Conservation (phyloP, 768 basidiomycete genomes). For the Gloeopeniophorella convolvens region DNA sequence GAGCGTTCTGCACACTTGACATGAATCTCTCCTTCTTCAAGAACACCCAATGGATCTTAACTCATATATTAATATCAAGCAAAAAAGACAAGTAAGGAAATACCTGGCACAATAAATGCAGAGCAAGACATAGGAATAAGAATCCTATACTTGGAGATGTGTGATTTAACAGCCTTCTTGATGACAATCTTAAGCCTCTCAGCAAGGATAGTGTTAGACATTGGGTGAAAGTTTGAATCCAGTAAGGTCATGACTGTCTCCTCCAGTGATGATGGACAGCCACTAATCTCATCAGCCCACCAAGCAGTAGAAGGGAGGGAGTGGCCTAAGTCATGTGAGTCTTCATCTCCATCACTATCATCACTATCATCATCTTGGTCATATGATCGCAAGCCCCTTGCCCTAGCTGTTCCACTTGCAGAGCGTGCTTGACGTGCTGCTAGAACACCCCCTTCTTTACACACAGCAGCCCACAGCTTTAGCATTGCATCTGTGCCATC, state of each 20-base stretch:
- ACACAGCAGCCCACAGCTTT: slow-evolving; percentile 24
- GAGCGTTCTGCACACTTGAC: slow-evolving; percentile 43
- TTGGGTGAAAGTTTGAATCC: slow-evolving; percentile 53
- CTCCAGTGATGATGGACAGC: slow-evolving; percentile 51
- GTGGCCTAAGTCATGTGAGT: slow-evolving; percentile 12
- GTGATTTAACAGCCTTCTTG: slow-evolving; percentile 36
- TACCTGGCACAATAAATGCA: slow-evolving; percentile 59
- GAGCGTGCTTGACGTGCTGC: slow-evolving; percentile 23
- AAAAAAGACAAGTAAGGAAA: neutral
- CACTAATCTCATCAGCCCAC: slow-evolving; percentile 64
- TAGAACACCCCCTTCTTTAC: slow-evolving; percentile 22
- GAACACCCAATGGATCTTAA: slow-evolving; percentile 46
- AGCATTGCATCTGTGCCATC: slow-evolving; percentile 17
- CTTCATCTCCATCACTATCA: slow-evolving; percentile 23
- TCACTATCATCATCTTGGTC: slow-evolving; percentile 22
- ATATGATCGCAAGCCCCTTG: slow-evolving; percentile 20
- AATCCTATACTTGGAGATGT: slow-evolving; percentile 40
- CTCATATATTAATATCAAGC: neutral
- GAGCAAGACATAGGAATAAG: slow-evolving; percentile 50
- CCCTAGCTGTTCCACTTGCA: slow-evolving; percentile 25
- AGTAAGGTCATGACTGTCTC: slow-evolving; percentile 54
- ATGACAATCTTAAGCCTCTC: slow-evolving; percentile 49
- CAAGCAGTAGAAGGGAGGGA: slow-evolving; percentile 49
- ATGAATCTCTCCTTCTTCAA: slow-evolving; percentile 51
- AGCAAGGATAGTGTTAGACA: slow-evolving; percentile 40